Base-by-base conservation (phyloP, 164 flowering plant genomes). In the Aristolochia californica region DNA sequence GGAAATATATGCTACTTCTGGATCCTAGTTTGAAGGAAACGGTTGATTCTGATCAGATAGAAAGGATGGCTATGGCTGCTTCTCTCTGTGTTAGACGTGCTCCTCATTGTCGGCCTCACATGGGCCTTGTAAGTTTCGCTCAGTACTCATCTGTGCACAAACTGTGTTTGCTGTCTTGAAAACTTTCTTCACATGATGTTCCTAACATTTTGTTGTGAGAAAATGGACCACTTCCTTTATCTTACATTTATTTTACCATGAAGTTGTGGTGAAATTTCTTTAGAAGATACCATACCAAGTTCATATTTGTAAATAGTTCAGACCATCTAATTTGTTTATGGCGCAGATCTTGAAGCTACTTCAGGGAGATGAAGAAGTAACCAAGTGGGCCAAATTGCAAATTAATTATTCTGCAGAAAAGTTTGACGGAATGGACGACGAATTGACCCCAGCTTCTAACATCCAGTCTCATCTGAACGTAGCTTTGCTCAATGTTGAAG, bases 401-500 rank as follows among this genome's bases (percentile, higher is more conserved):
- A 72, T 79, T 1, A 58, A 45, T 66, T 34, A 12, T 34, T 63
- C 74, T 26, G 63, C 81, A 5, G 83, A 80, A 48, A 87, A 76
- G 62, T 43, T 63, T 17, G 87, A 85, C 47, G 53, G 43, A 13
- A 24, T 67, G 16, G 94, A 87, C 16, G 83, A 73, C 9, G 95
- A 80, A 68, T 56, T 71, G 16, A 50, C 58, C 57, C 76, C 84
- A 13, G 58, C 70, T 5, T 61, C 79, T 16, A 70, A 77, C 66
- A 76, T 89, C 55, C 83, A 83, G 55, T 85, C 91, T 43, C 88
- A 90, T 58, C 77, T 90, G 5, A 84, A 83, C 71, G 78, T 90
- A 44, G 97, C 97, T 27, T 68, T 94, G 73, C 84, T 80, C 1
- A 97, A 85, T 55, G 70, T 88, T 48, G 97, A 87, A 45, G 97